These are phyloP conservation scores for Meyerozyma elateridarum DNA, from an alignment of 1,139 yeast species.

Conservation along the genomic window DNA sequence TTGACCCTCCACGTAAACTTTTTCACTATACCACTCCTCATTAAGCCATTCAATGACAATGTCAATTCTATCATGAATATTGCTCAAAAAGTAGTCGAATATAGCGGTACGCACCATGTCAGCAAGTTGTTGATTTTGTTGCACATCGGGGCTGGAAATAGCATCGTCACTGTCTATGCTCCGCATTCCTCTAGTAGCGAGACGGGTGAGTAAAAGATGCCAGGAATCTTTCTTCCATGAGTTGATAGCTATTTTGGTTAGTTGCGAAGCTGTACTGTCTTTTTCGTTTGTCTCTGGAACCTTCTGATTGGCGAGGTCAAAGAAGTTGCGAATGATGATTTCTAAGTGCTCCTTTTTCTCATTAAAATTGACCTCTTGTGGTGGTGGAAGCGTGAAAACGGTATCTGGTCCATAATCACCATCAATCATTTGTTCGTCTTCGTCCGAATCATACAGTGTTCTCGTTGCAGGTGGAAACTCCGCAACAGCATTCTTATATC, in stretches of 20 bases:
- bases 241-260: conserved; percentile 51
- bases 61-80: conserved; percentile 69
- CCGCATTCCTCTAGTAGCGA: conserved; percentile 75
- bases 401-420: conserved; percentile 37
- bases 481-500: conserved; percentile 39
- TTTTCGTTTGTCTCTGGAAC: conserved; percentile 15
- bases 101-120: conserved; percentile 65
- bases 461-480: too few relatives aligned
- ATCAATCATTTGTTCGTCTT: conserved; percentile 32
- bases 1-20: conserved; percentile 35
- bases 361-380: conserved; percentile 41
- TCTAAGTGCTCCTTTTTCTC: conserved; percentile 52
- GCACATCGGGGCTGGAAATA: conserved; percentile 12
- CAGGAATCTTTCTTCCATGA: conserved; percentile 73
- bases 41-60: conserved; percentile 89
- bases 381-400: conserved; percentile 55
- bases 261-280: conserved; percentile 19
- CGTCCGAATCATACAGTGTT: conserved; percentile 25
- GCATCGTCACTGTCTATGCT: conserved; percentile 19
- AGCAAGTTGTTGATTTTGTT: conserved; percentile 39
- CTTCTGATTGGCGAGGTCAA: conserved; percentile 33
- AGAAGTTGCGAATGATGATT: conserved; percentile 51
- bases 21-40: conserved; percentile 90
- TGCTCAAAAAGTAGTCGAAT: conserved; percentile 67
- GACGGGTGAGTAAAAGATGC: conserved; percentile 68